Evolutionary conservation across 1,139 yeast genomes (phyloP).

Genomic region (Suhomyces kunorum): DNA sequence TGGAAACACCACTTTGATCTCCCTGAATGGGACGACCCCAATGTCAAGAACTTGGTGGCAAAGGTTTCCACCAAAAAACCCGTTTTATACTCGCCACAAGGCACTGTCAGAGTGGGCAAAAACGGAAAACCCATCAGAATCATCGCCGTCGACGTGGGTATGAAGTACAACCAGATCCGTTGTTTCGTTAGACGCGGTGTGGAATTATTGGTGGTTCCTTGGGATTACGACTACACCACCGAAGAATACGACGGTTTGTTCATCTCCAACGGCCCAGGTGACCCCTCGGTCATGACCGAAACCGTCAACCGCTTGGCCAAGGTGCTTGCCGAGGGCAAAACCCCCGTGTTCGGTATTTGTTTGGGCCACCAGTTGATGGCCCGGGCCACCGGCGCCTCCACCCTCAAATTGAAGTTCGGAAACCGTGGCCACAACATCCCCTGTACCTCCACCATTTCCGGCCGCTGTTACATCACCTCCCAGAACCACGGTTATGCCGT

Average conservation of each 20-base stretch:
- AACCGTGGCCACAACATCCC: slow-evolving; percentile 99
- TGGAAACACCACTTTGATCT: slow-evolving; percentile 70
- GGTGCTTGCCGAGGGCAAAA: slow-evolving; percentile 61
- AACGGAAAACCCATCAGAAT: slow-evolving; percentile 80
- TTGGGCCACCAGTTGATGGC: slow-evolving; percentile 98
- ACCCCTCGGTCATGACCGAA: slow-evolving; percentile 80
- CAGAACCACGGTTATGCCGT: slow-evolving; percentile 99
- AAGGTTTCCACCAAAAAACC: slow-evolving; percentile 82
- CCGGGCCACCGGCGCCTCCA: slow-evolving; percentile 92
- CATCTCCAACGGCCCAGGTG: slow-evolving; percentile 99
- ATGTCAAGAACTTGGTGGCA: slow-evolving; percentile 86
- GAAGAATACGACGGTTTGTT: slow-evolving; percentile 93
- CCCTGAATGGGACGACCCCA: slow-evolving; percentile 94
- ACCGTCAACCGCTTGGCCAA: slow-evolving; percentile 60
- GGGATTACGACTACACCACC: slow-evolving; percentile 80
- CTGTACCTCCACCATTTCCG: slow-evolving; percentile 88
- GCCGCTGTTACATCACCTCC: slow-evolving; percentile 97
- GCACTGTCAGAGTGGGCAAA: slow-evolving; percentile 54
- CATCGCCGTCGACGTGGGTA: slow-evolving; percentile 94
- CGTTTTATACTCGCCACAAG: slow-evolving; percentile 60
- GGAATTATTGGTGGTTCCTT: slow-evolving; percentile 93
- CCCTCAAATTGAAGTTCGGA: slow-evolving; percentile 93
- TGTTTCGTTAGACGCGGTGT: slow-evolving; percentile 97
- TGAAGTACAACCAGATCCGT: slow-evolving; percentile 96
- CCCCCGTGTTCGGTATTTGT: slow-evolving; percentile 96